phyloP scores from a whole-genome alignment of 495 filamentous ascomycete species.

The Aspergillus incahuasiensis region DNA sequence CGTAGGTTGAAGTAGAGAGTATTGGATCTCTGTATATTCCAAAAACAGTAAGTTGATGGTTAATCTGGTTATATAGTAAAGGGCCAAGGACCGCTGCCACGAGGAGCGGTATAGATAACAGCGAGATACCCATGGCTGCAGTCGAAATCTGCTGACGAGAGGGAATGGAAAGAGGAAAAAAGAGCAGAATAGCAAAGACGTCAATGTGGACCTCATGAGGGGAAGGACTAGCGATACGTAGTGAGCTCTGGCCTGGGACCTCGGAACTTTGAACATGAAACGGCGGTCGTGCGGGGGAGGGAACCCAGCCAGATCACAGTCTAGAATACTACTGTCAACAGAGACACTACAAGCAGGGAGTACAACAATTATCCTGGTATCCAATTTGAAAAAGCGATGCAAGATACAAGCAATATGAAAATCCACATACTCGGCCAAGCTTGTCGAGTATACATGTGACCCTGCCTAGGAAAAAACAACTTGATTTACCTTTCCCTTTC shows the following conservation, averaged over 20 bases:
- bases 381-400: constrained; percentile 9
- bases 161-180: background rate
- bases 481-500: constrained; percentile 12
- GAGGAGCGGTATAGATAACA: constrained; percentile 1
- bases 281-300: background rate
- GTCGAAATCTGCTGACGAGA: background rate
- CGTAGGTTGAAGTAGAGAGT: background rate
- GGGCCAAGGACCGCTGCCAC: constrained; percentile 29
- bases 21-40: constrained; percentile 23
- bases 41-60: constrained; percentile 23
- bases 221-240: background rate
- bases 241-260: background rate
- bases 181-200: constrained; percentile 6
- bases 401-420: constrained; percentile 6
- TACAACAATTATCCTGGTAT: background rate
- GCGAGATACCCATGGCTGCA: constrained; percentile 3
- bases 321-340: background rate
- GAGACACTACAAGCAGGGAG: background rate
- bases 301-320: background rate
- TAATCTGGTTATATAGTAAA: constrained; percentile 27
- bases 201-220: background rate
- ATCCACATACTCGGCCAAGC: background rate
- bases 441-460: background rate
- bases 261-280: background rate
- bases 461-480: background rate